Conservation (phyloP, 2,329 filamentous ascomycete genomes). For the Biscogniauxia marginata region DNA sequence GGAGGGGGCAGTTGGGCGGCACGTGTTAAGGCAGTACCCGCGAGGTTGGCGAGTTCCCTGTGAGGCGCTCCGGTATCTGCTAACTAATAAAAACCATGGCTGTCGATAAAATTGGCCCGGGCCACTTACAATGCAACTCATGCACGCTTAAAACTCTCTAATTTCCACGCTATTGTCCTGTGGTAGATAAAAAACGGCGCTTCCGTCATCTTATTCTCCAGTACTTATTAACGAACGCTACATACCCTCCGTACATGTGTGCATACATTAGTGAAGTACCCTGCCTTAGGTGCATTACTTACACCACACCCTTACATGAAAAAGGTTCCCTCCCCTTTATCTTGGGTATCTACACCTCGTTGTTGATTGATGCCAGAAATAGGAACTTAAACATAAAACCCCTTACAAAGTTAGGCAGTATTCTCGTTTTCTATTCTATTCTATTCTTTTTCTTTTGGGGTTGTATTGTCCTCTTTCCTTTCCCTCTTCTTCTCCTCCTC, state of each 20-base stretch:
- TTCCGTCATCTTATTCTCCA: background rate
- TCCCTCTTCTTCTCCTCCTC: background rate
- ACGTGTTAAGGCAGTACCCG: background rate
- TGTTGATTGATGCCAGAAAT: background rate
- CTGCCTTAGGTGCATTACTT: no score
- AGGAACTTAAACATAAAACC: background rate
- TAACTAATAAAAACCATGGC: background rate
- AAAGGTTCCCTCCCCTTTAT: background rate
- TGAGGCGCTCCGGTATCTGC: background rate
- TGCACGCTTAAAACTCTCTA: background rate
- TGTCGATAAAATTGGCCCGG: background rate
- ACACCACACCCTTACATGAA: background rate
- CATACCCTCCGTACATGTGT: background rate
- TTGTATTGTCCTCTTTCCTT: no score
- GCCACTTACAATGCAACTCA: background rate
- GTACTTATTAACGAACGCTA: no score
- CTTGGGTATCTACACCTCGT: background rate
- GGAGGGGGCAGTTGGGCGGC: background rate
- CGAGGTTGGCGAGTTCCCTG: background rate
- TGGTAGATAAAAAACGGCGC: background rate
- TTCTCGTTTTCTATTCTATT: background rate
- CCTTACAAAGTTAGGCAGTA: background rate
- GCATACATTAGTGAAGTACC: no score
- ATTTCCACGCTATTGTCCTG: background rate
- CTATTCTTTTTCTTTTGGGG: background rate